These are phyloP conservation scores for Scutellaria minor DNA, from an alignment of 257 asterid genomes.

Conservation along the genomic window DNA sequence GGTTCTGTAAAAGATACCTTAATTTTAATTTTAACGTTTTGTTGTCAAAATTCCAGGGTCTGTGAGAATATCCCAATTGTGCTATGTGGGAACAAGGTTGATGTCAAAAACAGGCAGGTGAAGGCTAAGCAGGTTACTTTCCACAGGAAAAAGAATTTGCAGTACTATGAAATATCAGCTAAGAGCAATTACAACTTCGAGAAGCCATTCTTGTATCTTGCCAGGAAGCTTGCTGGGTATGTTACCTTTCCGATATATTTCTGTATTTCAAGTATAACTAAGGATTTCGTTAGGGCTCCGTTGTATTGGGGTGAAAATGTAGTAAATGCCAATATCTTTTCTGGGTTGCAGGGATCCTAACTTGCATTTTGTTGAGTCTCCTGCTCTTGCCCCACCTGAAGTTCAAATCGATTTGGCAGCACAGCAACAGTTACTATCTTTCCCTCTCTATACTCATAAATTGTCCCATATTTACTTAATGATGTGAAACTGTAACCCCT, in stretches of 20 bases:
- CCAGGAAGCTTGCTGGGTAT: slow-evolving; percentile 93
- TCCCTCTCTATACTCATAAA: not conserved
- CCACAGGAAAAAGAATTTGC: slow-evolving; percentile 91
- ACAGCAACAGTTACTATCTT: slow-evolving; percentile 64
- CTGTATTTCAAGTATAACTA: not conserved
- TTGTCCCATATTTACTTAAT: not conserved
- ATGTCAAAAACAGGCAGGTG: slow-evolving; percentile 89
- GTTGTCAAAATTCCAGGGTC: slow-evolving; percentile 49
- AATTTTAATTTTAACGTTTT: not conserved
- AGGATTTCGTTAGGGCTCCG: too few species aligned
- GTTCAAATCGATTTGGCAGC: slow-evolving; percentile 78
- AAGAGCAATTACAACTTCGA: slow-evolving; percentile 88
- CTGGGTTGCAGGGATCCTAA: slow-evolving; percentile 55
- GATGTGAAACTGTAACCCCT: not conserved
- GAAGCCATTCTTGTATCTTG: slow-evolving; percentile 88
- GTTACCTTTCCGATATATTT: not conserved
- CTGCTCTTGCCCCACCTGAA: slow-evolving; percentile 94
- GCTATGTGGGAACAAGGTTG: slow-evolving; percentile 92
- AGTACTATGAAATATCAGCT: slow-evolving; percentile 86
- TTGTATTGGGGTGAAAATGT: not conserved
- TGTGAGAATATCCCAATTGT: slow-evolving; percentile 91
- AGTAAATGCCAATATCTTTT: not conserved
- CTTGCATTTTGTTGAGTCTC: slow-evolving; percentile 86
- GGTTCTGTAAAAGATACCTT: not conserved
- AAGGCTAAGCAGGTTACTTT: slow-evolving; percentile 91